Evolutionary conservation across 805 yeast genomes (phyloP).

Genomic region (Suhomyces tanzawaensis): DNA sequence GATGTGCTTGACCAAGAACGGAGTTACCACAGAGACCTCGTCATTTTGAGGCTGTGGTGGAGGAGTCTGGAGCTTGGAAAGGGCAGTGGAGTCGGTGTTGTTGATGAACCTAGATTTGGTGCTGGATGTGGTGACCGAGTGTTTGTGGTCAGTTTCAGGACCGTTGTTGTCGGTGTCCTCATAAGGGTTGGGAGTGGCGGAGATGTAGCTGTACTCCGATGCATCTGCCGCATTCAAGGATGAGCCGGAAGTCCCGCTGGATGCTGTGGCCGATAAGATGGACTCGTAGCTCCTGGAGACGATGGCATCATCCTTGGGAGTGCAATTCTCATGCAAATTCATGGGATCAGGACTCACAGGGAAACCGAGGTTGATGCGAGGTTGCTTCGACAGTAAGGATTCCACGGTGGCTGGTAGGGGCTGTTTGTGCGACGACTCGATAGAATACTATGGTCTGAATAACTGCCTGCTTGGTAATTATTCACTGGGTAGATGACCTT

Average conservation of each 20-base stretch:
- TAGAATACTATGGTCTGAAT: neutral
- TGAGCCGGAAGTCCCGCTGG: constrained; percentile 1
- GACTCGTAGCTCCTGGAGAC: constrained; percentile 3
- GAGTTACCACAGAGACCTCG: constrained; percentile 35
- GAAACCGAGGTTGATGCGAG: neutral
- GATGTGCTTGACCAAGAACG: constrained; percentile 40
- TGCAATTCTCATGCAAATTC: constrained; percentile 12
- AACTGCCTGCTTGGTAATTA: neutral
- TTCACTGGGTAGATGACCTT: neutral
- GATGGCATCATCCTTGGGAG: constrained; percentile 6
- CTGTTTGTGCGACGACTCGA: neutral
- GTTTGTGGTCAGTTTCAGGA: neutral
- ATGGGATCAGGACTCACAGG: constrained; percentile 1
- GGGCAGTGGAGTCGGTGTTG: constrained; percentile 3
- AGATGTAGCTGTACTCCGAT: no score
- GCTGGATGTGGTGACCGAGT: constrained; percentile 1
- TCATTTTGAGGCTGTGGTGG: constrained; percentile 7
- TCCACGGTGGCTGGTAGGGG: neutral
- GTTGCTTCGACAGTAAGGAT: neutral
- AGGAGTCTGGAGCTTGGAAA: constrained; percentile 1
- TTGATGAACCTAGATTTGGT: constrained; percentile 4
- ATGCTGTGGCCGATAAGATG: constrained; percentile 3
- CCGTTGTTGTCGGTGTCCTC: no score
- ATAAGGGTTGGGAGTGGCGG: no score
- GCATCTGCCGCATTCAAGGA: no score